Base-by-base conservation (phyloP, 2,329 filamentous ascomycete genomes). In the Fragosphaeria purpurea region DNA sequence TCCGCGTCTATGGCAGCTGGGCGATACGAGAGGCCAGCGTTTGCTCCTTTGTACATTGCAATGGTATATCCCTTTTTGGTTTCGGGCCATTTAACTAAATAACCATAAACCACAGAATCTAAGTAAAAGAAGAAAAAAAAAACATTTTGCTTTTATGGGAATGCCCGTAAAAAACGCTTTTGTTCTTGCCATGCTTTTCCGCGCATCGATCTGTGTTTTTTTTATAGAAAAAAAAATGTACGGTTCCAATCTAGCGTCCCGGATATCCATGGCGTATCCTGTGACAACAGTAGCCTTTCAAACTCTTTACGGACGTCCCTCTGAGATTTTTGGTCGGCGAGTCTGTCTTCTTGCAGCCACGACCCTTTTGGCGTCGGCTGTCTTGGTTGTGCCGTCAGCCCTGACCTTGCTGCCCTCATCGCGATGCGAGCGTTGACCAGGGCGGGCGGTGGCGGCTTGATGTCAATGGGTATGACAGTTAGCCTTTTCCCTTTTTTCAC, bases 231-330 rank as follows among this genome's bases (percentile, higher is more conserved):
- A 22, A 22, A 22, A 2, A 22, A 22, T 22, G 22, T 22, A 22
- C 49, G 68, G 68, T 1, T 63, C 65, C 54, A 67, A 66, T n/a
- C 74, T 74, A 3, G 81, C 82, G 44, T 70, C 73, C 1, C 79
- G 75, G 76, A 73, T 73, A 1, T 74, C 73, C 6, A 77, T 74
- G 0, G 71, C 73, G 7, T 85, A 90, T 63, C 85, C 88, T 59
- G 71, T 90, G 48, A 87, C 85, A 1, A 67, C 87, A 47, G 86
- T 85, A 4, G 82, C 82, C 30, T 87, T 85, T 58, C 86, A 90
- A 61, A 86, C 85, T 1, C 67, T 88, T 0, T 88, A 85, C 45
- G 60, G 60, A n/a, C 59, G 61, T 41, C 50, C 62, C 7, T 60
- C 57, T 10, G 60, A 62, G 48, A 84, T 87, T 35, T 86, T 86